These are phyloP conservation scores for Rhododendron ferrugineum DNA, from an alignment of 148 eudicot species.

Conservation along the genomic window DNA sequence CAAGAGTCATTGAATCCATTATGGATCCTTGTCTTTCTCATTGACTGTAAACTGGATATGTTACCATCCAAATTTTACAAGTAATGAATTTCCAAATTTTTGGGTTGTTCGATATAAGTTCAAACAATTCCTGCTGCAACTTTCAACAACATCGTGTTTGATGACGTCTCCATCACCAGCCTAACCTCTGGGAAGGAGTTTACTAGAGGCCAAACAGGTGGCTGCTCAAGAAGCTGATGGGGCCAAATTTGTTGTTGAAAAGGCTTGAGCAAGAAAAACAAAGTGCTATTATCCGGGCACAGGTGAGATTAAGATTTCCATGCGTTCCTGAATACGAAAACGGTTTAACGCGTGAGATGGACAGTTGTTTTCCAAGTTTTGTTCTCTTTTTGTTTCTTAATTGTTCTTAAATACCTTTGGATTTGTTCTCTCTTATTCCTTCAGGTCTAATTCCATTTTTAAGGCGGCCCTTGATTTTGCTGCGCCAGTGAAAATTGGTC, in stretches of 20 bases:
- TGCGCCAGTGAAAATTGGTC: constrained; percentile 78
- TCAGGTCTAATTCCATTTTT: neutral
- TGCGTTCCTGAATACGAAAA: no score
- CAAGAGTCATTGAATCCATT: no score
- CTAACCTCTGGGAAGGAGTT: constrained; percentile 83
- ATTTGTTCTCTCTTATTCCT: no score
- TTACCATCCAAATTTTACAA: neutral
- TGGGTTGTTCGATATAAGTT: no score
- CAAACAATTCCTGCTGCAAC: constrained; percentile 26
- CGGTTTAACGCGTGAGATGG: no score
- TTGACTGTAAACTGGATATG: no score
- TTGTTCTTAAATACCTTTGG: no score
- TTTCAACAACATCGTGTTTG: constrained; percentile 81
- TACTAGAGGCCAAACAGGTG: constrained; percentile 93
- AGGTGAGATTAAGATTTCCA: constrained; percentile 35
- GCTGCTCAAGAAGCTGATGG: constrained; percentile 87
- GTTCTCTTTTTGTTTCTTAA: no score
- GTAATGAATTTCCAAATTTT: neutral
- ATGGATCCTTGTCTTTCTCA: no score
- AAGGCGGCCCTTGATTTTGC: neutral
- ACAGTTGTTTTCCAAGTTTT: no score
- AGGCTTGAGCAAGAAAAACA: constrained; percentile 80
- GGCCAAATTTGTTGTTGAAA: constrained; percentile 73
- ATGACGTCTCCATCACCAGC: constrained; percentile 82
- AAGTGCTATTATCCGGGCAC: constrained; percentile 72